These are phyloP conservation scores for Diaporthe amygdali DNA, from an alignment of 2,329 filamentous ascomycete species.

Conservation along the genomic window DNA sequence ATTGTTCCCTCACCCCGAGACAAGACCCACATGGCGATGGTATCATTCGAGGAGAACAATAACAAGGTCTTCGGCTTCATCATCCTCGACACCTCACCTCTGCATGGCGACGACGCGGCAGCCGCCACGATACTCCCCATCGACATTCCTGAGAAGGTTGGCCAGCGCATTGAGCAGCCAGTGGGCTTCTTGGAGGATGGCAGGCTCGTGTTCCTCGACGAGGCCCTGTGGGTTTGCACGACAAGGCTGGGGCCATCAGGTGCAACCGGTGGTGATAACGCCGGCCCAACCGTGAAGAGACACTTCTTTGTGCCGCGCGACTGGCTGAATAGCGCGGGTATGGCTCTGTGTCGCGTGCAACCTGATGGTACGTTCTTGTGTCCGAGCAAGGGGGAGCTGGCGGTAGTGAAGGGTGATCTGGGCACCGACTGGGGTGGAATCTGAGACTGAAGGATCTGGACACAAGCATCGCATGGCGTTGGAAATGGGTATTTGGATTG, in stretches of 20 bases:
- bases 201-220: constrained; percentile 29
- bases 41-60: constrained; percentile 11
- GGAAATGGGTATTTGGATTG: background rate
- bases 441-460: background rate
- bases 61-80: constrained; percentile 2
- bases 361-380: constrained; percentile 27
- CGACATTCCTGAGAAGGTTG: background rate
- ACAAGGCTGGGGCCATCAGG: background rate
- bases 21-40: constrained; percentile 8
- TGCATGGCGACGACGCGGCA: background rate
- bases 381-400: constrained; percentile 29
- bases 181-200: constrained; percentile 28
- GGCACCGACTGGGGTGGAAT: constrained; percentile 24
- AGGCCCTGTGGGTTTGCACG: constrained; percentile 30
- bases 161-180: constrained; percentile 6
- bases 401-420: constrained; percentile 26
- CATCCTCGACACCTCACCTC: constrained; percentile 26
- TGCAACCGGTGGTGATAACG: background rate
- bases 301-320: constrained; percentile 33
- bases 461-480: too few relatives aligned
- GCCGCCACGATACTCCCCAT: background rate
- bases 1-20: background rate
- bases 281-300: background rate
- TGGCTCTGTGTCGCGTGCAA: constrained; percentile 26
- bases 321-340: constrained; percentile 28